Percentiles rank a stretch among this genome's conserved stretches.
Evolutionary conservation across 192 early-diverging fungal genomes (phyloP).

Genomic region (Diversispora epigaea): DNA sequence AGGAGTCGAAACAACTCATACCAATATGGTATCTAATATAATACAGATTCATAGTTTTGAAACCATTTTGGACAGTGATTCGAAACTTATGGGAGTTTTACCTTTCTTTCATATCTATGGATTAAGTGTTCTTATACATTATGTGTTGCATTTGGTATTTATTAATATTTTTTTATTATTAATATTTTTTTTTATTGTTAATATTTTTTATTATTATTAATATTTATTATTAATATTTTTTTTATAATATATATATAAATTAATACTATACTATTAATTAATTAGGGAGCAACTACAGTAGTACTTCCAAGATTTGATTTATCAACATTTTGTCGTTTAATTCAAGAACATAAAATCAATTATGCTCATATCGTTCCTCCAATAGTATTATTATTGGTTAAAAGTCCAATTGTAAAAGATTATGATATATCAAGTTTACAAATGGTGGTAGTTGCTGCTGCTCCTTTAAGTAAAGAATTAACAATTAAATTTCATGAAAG

Average conservation of each 20-base stretch:
- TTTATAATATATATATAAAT: not conserved
- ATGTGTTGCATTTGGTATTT: not conserved
- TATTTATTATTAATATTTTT: not conserved
- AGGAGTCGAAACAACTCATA: conserved; percentile 79
- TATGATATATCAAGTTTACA: conserved; percentile 60
- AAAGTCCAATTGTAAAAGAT: conserved; percentile 61
- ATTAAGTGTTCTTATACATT: conserved; percentile 29
- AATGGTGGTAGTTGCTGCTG: conserved; percentile 60
- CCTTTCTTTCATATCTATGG: conserved; percentile 49
- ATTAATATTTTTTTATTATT: no score
- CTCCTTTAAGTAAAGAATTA: conserved; percentile 52
- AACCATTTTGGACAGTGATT: conserved; percentile 27
- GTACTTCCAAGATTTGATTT: conserved; percentile 67
- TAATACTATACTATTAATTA: conserved; percentile 32
- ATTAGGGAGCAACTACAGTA: conserved; percentile 49
- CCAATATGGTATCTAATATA: conserved; percentile 79
- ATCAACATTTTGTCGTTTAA: conserved; percentile 47
- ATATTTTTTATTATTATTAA: no score
- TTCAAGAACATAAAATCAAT: conserved; percentile 55
- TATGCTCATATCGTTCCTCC: conserved; percentile 60
- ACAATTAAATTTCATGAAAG: conserved; percentile 43
- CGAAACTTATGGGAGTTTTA: conserved; percentile 48
- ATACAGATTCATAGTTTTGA: conserved; percentile 56
- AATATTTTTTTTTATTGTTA: no score
- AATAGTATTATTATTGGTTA: conserved; percentile 64